These are phyloP conservation scores for Sporothrix euskadiensis DNA, from an alignment of 2,329 filamentous ascomycete species.

Conservation along the genomic window DNA sequence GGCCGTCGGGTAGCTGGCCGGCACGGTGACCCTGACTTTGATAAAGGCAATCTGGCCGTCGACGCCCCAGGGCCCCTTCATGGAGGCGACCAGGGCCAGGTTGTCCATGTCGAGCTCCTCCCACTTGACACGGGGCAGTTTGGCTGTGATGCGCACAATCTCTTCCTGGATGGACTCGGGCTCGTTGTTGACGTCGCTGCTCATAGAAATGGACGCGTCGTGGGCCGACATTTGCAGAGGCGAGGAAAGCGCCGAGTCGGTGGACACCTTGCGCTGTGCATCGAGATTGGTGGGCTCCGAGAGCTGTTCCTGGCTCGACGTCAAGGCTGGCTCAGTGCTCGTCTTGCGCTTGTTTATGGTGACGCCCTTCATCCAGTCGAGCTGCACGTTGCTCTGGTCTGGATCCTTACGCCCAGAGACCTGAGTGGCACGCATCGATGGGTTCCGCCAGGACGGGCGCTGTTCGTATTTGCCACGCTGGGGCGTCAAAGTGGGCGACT, in stretches of 20 bases:
- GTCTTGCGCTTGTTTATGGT: slow-evolving; percentile 60
- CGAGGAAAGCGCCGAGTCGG: slow-evolving; percentile 32
- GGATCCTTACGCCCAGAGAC: slow-evolving; percentile 41
- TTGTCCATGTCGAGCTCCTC: slow-evolving; percentile 65
- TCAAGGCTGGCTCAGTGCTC: slow-evolving; percentile 39
- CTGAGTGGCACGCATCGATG: slow-evolving; percentile 60
- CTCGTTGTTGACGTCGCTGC: slow-evolving; percentile 60
- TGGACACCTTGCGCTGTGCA: slow-evolving; percentile 28
- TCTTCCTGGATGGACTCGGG: slow-evolving; percentile 65
- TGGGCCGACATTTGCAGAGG: slow-evolving; percentile 54
- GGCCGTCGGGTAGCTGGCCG: slow-evolving; percentile 58
- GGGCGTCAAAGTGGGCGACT: slow-evolving; percentile 42
- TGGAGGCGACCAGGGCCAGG: slow-evolving; percentile 58
- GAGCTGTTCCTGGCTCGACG: slow-evolving; percentile 21
- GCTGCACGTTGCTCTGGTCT: slow-evolving; percentile 57
- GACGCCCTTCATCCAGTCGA: slow-evolving; percentile 70
- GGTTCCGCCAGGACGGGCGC: slow-evolving; percentile 53
- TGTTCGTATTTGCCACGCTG: slow-evolving; percentile 43
- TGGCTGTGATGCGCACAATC: slow-evolving; percentile 61
- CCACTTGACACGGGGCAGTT: slow-evolving; percentile 65
- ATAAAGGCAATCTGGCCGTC: slow-evolving; percentile 60
- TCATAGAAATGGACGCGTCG: slow-evolving; percentile 51
- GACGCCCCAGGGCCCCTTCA: slow-evolving; percentile 65
- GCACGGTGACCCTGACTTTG: slow-evolving; percentile 62
- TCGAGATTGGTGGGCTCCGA: neutral